Conservation (phyloP, 2,329 filamentous ascomycete genomes). For the Colletotrichum acutatum region DNA sequence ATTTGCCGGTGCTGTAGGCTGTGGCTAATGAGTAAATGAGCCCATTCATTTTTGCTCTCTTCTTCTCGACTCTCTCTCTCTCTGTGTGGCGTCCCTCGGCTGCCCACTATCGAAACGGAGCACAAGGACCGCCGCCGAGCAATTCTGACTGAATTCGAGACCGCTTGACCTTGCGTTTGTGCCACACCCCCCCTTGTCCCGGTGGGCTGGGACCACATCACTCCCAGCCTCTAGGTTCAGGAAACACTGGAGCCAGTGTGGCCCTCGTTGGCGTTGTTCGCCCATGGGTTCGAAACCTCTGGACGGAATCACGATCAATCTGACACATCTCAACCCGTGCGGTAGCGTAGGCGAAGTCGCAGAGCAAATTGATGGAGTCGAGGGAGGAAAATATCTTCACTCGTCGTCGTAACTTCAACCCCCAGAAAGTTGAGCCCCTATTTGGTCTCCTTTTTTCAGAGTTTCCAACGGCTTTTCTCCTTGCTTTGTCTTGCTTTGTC, state of each 20-base stretch:
- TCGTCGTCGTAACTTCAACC: neutral
- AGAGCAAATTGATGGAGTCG: slow-evolving; percentile 28
- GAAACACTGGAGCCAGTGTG: slow-evolving; percentile 6
- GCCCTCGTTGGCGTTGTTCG: neutral
- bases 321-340: slow-evolving; percentile 22
- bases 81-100: too few relatives aligned
- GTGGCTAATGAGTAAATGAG: neutral
- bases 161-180: neutral
- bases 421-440: slow-evolving; percentile 2
- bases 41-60: neutral
- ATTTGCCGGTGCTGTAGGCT: neutral
- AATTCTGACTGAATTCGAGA: neutral
- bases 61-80: neutral
- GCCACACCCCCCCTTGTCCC: neutral
- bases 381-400: neutral
- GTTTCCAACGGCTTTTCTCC: neutral
- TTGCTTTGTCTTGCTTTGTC: neutral
- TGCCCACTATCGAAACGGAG: neutral
- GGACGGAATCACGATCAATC: slow-evolving; percentile 18
- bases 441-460: neutral
- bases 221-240: slow-evolving; percentile 13
- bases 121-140: neutral
- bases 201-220: slow-evolving; percentile 6
- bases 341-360: slow-evolving; percentile 24
- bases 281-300: slow-evolving; percentile 18